Evolutionary conservation across 1,284 basidiomycete species (phyloP).

Genomic region (Phellopilus nigrolimitatus): DNA sequence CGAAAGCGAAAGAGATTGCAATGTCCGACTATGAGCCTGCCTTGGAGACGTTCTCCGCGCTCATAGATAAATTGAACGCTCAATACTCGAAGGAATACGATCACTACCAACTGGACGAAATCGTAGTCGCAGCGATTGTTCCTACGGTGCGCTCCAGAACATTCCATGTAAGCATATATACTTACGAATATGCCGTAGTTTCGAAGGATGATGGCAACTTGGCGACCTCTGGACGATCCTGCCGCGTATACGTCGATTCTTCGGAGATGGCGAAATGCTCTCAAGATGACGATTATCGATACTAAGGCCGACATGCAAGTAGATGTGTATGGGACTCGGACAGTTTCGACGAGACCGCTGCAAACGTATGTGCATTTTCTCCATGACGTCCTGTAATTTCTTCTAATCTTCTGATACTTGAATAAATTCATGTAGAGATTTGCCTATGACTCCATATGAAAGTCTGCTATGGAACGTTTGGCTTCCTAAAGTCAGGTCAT

Average conservation of each 20-base stretch:
- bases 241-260: constrained; percentile 58
- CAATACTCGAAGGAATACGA: constrained; percentile 79
- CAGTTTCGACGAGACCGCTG: constrained; percentile 28
- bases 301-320: constrained; percentile 42
- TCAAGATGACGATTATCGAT: constrained; percentile 50
- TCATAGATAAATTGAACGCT: constrained; percentile 66
- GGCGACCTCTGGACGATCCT: constrained; percentile 73
- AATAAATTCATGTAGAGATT: constrained; percentile 36
- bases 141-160: constrained; percentile 63
- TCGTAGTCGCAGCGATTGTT: constrained; percentile 86
- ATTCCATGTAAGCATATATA: not conserved
- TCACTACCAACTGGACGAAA: constrained; percentile 79
- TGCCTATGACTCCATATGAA: constrained; percentile 92
- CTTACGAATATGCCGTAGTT: constrained; percentile 33
- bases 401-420: not conserved
- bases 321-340: constrained; percentile 51
- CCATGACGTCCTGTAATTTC: too few relatives aligned
- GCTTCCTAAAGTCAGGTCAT: constrained; percentile 89
- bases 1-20: constrained; percentile 57
- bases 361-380: constrained; percentile 42
- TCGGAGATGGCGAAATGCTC: constrained; percentile 61
- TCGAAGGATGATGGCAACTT: constrained; percentile 58
- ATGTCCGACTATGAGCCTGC: constrained; percentile 57
- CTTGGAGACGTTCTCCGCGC: constrained; percentile 63
- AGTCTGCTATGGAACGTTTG: constrained; percentile 91